phyloP scores from a whole-genome alignment of 257 asterid genomes.

The Solanum sejunctum region DNA sequence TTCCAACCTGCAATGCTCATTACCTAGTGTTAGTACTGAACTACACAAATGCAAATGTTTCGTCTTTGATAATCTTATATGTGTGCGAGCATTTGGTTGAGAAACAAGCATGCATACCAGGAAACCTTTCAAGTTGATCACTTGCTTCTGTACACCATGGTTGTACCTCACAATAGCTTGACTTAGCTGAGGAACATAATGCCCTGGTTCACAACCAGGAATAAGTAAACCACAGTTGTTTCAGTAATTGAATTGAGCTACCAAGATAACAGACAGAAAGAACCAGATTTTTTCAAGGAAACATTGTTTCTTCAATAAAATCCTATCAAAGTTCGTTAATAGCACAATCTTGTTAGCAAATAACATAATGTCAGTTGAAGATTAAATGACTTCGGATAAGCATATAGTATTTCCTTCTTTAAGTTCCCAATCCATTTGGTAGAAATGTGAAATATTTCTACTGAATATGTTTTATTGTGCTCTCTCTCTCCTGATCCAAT shows the following conservation, averaged over 20 bases:
- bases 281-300: neutral
- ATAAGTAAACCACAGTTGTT: neutral
- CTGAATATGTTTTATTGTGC: no score
- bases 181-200: constrained; percentile 93
- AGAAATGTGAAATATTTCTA: no score
- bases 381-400: no score
- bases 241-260: neutral
- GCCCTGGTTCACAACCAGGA: constrained; percentile 38
- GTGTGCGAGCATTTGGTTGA: neutral
- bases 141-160: constrained; percentile 21
- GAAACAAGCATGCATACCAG: constrained; percentile 35
- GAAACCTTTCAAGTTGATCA: constrained; percentile 82
- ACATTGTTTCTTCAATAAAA: neutral
- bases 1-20: constrained; percentile 61
- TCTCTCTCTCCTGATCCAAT: no score
- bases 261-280: neutral
- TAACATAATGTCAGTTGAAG: no score
- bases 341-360: no score
- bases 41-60: neutral
- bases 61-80: neutral
- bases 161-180: constrained; percentile 76
- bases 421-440: no score
- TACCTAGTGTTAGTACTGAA: neutral
- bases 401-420: no score
- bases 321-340: neutral